Conservation (phyloP, 768 basidiomycete genomes). For the Scleroderma citrinum region DNA sequence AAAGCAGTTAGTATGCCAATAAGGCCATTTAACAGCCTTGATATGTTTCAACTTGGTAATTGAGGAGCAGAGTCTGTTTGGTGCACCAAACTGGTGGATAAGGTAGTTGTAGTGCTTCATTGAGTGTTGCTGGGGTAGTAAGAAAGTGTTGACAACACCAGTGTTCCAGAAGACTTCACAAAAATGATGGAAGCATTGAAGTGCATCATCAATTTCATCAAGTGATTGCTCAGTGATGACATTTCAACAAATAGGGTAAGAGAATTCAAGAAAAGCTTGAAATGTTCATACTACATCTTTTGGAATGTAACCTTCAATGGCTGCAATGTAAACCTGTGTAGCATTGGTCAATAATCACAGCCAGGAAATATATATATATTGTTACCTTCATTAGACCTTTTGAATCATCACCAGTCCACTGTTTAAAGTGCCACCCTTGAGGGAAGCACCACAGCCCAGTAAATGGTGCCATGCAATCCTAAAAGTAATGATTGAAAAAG, state of each 20-base stretch:
- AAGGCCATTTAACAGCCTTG: constrained; percentile 33
- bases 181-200: constrained; percentile 18
- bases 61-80: constrained; percentile 32
- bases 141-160: constrained; percentile 16
- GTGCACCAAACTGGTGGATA: constrained; percentile 26
- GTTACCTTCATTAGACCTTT: neutral
- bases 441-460: too few species aligned
- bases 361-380: neutral
- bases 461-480: too few species aligned
- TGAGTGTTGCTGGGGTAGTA: constrained; percentile 29
- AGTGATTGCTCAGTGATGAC: constrained; percentile 17
- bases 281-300: neutral
- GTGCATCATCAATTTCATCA: constrained; percentile 8
- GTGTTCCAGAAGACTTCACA: constrained; percentile 11
- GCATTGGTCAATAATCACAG: neutral
- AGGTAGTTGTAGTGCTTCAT: constrained; percentile 24
- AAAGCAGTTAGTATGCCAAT: constrained; percentile 18
- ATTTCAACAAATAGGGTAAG: constrained; percentile 21
- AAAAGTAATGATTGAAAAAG: too few species aligned
- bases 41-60: constrained; percentile 34
- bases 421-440: too few species aligned
- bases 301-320: neutral
- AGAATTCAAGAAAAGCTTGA: constrained; percentile 18
- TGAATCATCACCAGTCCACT: too few species aligned
- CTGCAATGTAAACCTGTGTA: neutral